A percentile compares a stretch with the other conserved stretches of the same genome.
phyloP scores from a whole-genome alignment of 768 basidiomycete genomes.

The Coprinopsis marcescibilis region DNA sequence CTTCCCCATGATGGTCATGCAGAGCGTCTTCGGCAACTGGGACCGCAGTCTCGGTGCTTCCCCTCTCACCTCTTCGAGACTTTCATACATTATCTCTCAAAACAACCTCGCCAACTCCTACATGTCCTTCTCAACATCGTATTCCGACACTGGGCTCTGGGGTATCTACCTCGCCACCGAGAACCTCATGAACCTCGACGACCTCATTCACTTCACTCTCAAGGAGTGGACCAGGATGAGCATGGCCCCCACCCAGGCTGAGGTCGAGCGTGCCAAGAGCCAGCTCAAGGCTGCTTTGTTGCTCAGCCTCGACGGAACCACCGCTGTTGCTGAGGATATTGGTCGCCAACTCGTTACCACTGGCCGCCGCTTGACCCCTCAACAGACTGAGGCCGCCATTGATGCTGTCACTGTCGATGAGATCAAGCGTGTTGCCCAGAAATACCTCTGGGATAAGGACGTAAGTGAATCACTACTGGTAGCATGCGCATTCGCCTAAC shows the following conservation, averaged over 20 bases:
- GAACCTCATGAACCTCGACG: conserved; percentile 91
- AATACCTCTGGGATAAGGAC: conserved; percentile 97
- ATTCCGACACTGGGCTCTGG: conserved; percentile 99
- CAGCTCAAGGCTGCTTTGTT: conserved; percentile 95
- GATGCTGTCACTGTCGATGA: conserved; percentile 85
- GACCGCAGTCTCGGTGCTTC: conserved; percentile 92
- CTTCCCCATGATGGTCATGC: conserved; percentile 99
- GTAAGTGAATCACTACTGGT: conserved; percentile 37
- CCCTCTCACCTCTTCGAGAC: conserved; percentile 81
- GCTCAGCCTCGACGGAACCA: conserved; percentile 90
- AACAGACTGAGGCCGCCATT: conserved; percentile 89
- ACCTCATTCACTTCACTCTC: conserved; percentile 89
- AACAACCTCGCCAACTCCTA: conserved; percentile 98
- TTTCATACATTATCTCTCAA: conserved; percentile 84
- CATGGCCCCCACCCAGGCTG: conserved; percentile 71
- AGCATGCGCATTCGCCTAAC: conserved; percentile 9
- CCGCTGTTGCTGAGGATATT: conserved; percentile 96
- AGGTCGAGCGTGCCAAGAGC: conserved; percentile 97
- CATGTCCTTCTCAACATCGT: conserved; percentile 99
- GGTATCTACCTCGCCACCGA: conserved; percentile 96
- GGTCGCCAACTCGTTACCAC: conserved; percentile 96
- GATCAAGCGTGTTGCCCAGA: conserved; percentile 91
- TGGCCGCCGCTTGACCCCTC: conserved; percentile 83
- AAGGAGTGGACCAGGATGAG: conserved; percentile 97
- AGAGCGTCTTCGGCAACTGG: conserved; percentile 99